A percentile compares a stretch with the other conserved stretches of the same genome.
Conservation (phyloP, 2,329 filamentous ascomycete species). For the Sclerotiophoma versabilis region DNA sequence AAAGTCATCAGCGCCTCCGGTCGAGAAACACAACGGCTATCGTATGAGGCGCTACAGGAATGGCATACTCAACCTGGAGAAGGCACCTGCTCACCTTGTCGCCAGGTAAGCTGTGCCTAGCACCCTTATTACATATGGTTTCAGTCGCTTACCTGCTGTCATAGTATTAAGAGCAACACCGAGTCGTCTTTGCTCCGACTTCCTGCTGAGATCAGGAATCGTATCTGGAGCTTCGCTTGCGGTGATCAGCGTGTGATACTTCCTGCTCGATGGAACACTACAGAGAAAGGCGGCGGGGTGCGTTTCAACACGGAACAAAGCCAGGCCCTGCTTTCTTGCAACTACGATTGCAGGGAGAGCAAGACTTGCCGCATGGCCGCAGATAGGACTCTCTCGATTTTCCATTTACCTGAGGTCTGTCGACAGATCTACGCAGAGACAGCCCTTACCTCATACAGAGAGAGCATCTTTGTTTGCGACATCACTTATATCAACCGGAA, state of each 20-base stretch:
- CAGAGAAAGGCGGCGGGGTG: background rate
- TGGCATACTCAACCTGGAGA: background rate
- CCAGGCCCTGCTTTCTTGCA: too few species aligned
- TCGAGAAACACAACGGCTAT: background rate
- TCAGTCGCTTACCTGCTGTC: background rate
- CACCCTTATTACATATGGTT: background rate
- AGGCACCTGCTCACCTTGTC: background rate
- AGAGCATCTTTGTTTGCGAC: background rate
- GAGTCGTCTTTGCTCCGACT: background rate
- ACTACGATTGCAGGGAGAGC: too few species aligned
- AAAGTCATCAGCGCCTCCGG: background rate
- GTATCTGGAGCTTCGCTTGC: background rate
- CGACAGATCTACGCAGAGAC: constrained; percentile 20
- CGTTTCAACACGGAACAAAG: background rate
- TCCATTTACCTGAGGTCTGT: constrained; percentile 4
- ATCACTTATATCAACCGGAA: background rate
- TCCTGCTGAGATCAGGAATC: background rate
- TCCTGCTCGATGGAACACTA: background rate
- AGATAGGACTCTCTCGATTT: too few species aligned
- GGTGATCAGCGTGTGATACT: background rate
- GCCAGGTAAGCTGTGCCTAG: background rate
- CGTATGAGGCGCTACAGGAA: background rate
- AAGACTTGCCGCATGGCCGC: too few species aligned
- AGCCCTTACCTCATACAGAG: background rate
- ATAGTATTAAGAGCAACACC: background rate